Conservation (phyloP, 352 stramenopile genomes). For the Pythium aristosporum region DNA sequence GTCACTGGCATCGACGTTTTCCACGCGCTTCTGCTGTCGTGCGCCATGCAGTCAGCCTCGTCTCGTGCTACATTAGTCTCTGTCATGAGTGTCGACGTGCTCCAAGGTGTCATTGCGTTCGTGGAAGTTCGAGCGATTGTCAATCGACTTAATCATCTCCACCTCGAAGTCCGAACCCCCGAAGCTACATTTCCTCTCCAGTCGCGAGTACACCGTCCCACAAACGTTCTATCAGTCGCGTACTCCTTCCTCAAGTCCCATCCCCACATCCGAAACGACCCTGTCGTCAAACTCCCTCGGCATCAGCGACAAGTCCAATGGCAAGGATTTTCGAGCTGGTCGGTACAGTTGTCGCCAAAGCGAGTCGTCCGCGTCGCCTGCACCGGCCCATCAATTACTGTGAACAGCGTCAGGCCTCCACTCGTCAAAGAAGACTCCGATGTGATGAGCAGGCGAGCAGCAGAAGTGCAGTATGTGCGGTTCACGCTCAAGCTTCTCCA, state of each 20-base stretch:
- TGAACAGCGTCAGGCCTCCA: no score
- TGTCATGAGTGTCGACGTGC: slow-evolving; percentile 2
- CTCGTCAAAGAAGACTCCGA: no score
- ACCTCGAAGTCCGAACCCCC: background rate
- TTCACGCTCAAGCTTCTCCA: slow-evolving; percentile 9
- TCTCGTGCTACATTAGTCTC: background rate
- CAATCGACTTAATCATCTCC: background rate
- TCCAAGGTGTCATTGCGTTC: slow-evolving; percentile 5
- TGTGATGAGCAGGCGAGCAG: no score
- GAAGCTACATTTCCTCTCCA: no score
- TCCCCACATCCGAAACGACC: background rate
- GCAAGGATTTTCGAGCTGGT: no score
- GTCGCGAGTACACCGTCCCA: no score
- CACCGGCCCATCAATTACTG: no score
- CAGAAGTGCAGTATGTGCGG: slow-evolving; percentile 2
- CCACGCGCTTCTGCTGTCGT: slow-evolving; percentile 21
- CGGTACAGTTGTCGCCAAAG: no score
- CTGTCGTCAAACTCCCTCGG: no score
- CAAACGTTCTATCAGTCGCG: background rate
- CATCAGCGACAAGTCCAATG: no score
- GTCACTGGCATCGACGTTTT: slow-evolving; percentile 18
- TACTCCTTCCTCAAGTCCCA: background rate
- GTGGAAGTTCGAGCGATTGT: background rate
- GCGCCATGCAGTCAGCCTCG: slow-evolving; percentile 15
- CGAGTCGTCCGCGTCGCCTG: no score